Conservation (phyloP, 2,329 filamentous ascomycete species). For the Fusarium acutatum region DNA sequence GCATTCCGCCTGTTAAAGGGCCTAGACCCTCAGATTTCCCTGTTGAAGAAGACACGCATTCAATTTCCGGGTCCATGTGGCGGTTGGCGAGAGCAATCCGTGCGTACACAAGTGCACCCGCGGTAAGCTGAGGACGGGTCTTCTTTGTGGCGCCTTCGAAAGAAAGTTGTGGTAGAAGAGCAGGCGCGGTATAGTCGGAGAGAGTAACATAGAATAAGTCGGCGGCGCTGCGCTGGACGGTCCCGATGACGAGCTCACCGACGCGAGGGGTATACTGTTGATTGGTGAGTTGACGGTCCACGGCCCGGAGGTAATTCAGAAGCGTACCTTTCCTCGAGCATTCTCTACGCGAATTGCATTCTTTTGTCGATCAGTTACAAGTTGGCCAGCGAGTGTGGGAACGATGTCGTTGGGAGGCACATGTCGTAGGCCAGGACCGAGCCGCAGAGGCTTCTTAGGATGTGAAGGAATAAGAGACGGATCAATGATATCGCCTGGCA, state of each 20-base stretch:
- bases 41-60: conserved; percentile 86
- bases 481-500: conserved; percentile 83
- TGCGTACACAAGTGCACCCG: conserved; percentile 87
- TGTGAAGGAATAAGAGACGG: conserved; percentile 71
- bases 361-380: conserved; percentile 75
- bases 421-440: conserved; percentile 86
- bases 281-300: background rate
- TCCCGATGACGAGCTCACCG: conserved; percentile 91
- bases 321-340: conserved; percentile 71
- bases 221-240: conserved; percentile 76
- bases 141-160: conserved; percentile 95
- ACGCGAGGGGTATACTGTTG: conserved; percentile 77
- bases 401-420: conserved; percentile 79
- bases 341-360: conserved; percentile 82
- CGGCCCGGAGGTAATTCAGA: background rate
- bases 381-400: conserved; percentile 71
- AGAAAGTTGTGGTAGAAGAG: conserved; percentile 83
- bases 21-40: conserved; percentile 91
- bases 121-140: conserved; percentile 79
- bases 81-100: conserved; percentile 80
- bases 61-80: conserved; percentile 88
- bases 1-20: conserved; percentile 83
- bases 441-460: conserved; percentile 74
- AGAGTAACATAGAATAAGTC: conserved; percentile 85
- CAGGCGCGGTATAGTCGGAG: conserved; percentile 69